Conservation (phyloP, 1,139 yeast species). For the Geotrichum citri-aurantii region DNA sequence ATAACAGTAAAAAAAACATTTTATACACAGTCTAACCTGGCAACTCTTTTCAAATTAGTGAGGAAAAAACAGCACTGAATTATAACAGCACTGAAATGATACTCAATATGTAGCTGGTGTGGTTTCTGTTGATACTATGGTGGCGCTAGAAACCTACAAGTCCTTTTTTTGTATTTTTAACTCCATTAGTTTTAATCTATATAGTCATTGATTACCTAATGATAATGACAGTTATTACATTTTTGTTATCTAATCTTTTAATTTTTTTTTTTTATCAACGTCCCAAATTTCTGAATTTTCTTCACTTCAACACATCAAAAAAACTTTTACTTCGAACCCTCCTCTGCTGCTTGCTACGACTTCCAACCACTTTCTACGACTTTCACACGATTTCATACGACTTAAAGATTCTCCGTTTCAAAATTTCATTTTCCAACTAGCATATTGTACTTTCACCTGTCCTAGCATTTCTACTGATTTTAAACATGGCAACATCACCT, state of each 20-base stretch:
- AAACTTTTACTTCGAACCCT: not conserved
- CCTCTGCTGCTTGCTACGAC: not conserved
- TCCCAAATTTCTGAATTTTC: not conserved
- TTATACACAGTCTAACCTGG: too few species aligned
- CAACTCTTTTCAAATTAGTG: too few species aligned
- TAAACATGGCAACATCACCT: slow-evolving; percentile 8
- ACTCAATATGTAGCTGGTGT: too few species aligned
- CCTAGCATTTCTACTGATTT: not conserved
- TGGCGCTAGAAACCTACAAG: too few species aligned
- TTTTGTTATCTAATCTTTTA: not conserved
- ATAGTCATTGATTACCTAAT: not conserved
- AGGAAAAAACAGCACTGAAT: too few species aligned
- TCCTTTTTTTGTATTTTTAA: too few species aligned
- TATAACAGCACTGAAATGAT: too few species aligned
- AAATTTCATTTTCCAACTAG: not conserved
- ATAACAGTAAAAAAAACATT: too few species aligned
- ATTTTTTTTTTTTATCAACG: not conserved
- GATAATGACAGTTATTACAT: not conserved
- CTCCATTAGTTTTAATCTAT: too few species aligned
- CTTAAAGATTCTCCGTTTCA: not conserved
- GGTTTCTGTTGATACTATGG: too few species aligned
- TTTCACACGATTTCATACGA: not conserved
- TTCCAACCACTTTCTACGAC: not conserved
- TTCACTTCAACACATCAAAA: not conserved
- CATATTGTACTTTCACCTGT: not conserved